These are phyloP conservation scores for Helicostylum pulchrum DNA, from an alignment of 192 early-diverging fungal genomes.

Conservation along the genomic window DNA sequence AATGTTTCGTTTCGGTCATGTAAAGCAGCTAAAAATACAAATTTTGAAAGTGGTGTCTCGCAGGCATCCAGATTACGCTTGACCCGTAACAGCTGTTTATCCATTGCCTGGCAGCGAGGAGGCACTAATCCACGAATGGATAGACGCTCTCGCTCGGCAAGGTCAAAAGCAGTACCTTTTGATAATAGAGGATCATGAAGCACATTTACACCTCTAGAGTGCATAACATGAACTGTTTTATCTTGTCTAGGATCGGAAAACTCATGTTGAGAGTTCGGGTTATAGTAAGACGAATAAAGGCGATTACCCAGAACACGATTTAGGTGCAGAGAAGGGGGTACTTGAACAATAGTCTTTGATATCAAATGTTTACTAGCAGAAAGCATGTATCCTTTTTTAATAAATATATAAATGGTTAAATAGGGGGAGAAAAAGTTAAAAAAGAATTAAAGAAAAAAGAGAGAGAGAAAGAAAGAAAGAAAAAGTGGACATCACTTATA, in stretches of 20 bases:
- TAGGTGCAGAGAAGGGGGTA: too few relatives aligned
- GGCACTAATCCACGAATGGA: conserved; percentile 53
- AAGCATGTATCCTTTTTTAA: too few relatives aligned
- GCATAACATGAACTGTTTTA: conserved; percentile 30
- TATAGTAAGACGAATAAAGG: too few relatives aligned
- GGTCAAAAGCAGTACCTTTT: conserved; percentile 49
- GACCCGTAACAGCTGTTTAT: conserved; percentile 47
- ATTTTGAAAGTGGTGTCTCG: conserved; percentile 70
- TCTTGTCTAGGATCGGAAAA: conserved; percentile 12
- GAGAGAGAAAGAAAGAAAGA: background rate
- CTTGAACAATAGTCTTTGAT: background rate
- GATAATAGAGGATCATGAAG: conserved; percentile 51
- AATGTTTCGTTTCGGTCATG: conserved; percentile 75
- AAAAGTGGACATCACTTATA: background rate
- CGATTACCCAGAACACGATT: too few relatives aligned
- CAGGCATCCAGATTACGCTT: conserved; percentile 47
- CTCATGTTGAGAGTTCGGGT: background rate
- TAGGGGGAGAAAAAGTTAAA: background rate
- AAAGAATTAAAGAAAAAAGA: background rate
- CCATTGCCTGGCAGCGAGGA: conserved; percentile 53
- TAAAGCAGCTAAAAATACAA: conserved; percentile 79
- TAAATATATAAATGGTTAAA: too few relatives aligned
- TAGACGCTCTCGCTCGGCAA: conserved; percentile 49
- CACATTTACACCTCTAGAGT: conserved; percentile 44
- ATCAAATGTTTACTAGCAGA: background rate